phyloP scores from a whole-genome alignment of 139 green algal species.

The Marvania coccoides region DNA sequence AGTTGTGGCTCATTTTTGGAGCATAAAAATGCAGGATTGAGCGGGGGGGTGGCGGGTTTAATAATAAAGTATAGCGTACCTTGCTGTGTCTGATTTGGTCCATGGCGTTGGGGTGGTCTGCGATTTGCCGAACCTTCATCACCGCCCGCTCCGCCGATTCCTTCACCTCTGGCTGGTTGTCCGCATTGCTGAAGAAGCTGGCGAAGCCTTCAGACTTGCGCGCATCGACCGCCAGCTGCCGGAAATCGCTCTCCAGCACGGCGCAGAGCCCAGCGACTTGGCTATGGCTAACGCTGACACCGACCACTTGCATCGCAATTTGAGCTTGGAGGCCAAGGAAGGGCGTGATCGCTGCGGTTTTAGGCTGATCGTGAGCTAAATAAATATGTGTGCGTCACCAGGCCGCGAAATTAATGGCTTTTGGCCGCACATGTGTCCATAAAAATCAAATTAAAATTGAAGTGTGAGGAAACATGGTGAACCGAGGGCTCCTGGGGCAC shows the following conservation, averaged over 20 bases:
- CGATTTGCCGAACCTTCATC: constrained; percentile 40
- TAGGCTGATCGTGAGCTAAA: too few species aligned
- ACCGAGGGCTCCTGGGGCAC: too few species aligned
- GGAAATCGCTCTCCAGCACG: constrained; percentile 56
- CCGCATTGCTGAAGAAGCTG: constrained; percentile 47
- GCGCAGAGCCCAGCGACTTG: constrained; percentile 4
- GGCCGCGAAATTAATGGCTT: too few species aligned
- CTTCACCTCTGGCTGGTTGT: constrained; percentile 58
- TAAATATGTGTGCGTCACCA: too few species aligned
- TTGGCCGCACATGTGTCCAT: too few species aligned
- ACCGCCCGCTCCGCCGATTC: constrained; percentile 57
- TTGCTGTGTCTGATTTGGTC: constrained; percentile 28
- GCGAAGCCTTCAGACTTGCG: constrained; percentile 49
- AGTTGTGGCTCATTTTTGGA: background rate
- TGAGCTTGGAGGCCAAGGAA: too few species aligned
- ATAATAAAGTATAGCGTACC: constrained; percentile 13
- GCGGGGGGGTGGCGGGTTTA: background rate
- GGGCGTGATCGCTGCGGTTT: too few species aligned
- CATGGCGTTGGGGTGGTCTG: constrained; percentile 17
- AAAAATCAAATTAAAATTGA: too few species aligned
- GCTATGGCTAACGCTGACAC: too few species aligned
- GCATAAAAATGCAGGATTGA: background rate
- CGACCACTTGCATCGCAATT: too few species aligned
- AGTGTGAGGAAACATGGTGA: too few species aligned
- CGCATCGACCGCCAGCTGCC: constrained; percentile 42